Base-by-base conservation (phyloP, 148 eudicot genomes). In the Cornus florida region DNA sequence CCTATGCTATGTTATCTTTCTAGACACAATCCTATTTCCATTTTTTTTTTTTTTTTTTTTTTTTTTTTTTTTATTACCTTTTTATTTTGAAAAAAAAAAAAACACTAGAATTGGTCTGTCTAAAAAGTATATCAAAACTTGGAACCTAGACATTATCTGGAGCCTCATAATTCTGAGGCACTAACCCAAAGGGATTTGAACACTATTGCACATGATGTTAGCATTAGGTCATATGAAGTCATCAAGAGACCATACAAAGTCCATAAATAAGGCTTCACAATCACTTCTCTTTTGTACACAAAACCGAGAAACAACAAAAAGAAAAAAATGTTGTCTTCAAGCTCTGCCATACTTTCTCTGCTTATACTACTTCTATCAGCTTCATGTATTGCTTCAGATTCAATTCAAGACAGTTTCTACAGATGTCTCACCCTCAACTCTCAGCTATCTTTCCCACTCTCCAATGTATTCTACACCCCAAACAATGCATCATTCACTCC, bases 391-490 rank as follows among this genome's bases (percentile, higher is more conserved):
- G 9, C 73, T 59, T 78, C 85, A 62, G 64, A 81, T 66, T 13
- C 87, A 41, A 69, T 78, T 43, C 82, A 28, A 75, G 87, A 81
- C 38, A 50, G 57, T 31, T 78, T 85, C 50, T 85, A 78, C 78
- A 71, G 64, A 22, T 85, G 87, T 72, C 80, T 85, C 31, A 31
- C 74, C 24, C 76, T 70, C 33, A 70, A 75, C 14, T 71, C 84
- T 20, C 70, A 71, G 48, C 72, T 28, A 10, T 75, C 82, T 48
- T 17, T 69, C 33, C 85, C 85, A 13, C 77, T 83, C 79, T 80
- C 88, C 16, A 53, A 80, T 5, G 78, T 74, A 43, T 80, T 86
- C 22, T 77, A 70, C 67, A 75, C 82, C 57, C 84, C 83, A 43
- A 67, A 33, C 76, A 82, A 74, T 71, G 2, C 80, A 13, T 79